Evolutionary conservation across 768 basidiomycete species (phyloP).

Genomic region (Suillus fuscotomentosus): DNA sequence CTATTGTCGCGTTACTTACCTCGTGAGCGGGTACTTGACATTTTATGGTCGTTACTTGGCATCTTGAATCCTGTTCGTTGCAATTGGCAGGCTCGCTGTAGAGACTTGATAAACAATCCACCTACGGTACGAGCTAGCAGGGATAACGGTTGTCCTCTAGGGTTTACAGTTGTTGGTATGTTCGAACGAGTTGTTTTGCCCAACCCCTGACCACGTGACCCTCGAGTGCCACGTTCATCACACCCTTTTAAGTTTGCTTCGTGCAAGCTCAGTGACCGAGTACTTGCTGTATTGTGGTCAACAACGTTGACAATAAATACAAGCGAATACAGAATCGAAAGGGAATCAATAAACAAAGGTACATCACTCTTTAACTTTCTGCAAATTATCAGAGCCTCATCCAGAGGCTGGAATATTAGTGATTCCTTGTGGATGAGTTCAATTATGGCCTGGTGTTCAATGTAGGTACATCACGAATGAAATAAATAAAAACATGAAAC

Average conservation of each 20-base stretch:
- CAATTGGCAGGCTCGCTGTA: not conserved
- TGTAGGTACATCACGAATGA: not conserved
- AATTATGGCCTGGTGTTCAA: slow-evolving; percentile 1
- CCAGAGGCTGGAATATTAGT: not conserved
- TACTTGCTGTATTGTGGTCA: not conserved
- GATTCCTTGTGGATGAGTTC: not conserved
- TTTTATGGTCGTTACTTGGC: not conserved
- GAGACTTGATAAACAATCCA: not conserved
- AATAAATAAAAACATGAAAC: not conserved
- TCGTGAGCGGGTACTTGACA: slow-evolving; percentile 5
- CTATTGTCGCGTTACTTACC: not conserved
- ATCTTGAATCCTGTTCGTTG: not conserved
- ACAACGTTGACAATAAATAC: not conserved
- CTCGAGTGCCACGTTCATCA: no score
- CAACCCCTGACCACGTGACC: no score
- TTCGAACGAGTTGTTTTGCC: no score
- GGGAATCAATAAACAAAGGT: not conserved
- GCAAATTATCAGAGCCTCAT: not conserved
- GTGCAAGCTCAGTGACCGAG: not conserved
- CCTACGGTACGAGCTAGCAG: not conserved
- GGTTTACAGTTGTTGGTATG: not conserved
- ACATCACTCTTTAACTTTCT: not conserved
- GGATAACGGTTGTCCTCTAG: not conserved
- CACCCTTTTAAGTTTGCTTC: not conserved
- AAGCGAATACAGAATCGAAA: not conserved